phyloP scores from a whole-genome alignment of 305 asterid genomes.

The Solanum hybrid region DNA sequence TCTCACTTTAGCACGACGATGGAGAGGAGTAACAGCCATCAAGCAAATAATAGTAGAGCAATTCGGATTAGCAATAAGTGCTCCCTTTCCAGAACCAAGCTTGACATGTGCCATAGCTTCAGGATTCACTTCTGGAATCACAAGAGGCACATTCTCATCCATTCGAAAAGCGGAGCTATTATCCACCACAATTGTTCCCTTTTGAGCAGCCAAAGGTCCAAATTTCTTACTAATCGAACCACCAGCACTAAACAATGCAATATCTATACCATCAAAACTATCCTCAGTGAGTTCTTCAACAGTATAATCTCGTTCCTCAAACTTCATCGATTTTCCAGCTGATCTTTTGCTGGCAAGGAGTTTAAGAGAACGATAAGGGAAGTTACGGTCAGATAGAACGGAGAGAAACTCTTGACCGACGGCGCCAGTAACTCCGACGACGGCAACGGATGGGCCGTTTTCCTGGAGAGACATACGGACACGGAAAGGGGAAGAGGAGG shows the following conservation, averaged over 20 bases:
- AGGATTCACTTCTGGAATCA: constrained; percentile 88
- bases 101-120: constrained; percentile 74
- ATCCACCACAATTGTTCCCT: constrained; percentile 82
- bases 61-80: constrained; percentile 83
- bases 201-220: constrained; percentile 67
- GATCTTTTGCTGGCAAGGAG: constrained; percentile 76
- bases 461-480: constrained; percentile 73
- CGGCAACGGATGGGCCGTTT: constrained; percentile 71
- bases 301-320: constrained; percentile 36
- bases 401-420: constrained; percentile 94
- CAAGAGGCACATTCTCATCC: constrained; percentile 84
- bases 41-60: constrained; percentile 91
- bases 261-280: constrained; percentile 65
- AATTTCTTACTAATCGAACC: constrained; percentile 82
- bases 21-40: constrained; percentile 91
- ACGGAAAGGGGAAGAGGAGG: constrained; percentile 12
- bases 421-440: constrained; percentile 84
- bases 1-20: constrained; percentile 72
- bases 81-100: constrained; percentile 64
- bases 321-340: constrained; percentile 45
- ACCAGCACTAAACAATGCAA: constrained; percentile 81
- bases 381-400: constrained; percentile 67
- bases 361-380: constrained; percentile 67
- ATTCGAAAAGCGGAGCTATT: constrained; percentile 94
- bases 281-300: constrained; percentile 52